Base-by-base conservation (phyloP, 345 rosid species). In the Corymbia maculata region DNA sequence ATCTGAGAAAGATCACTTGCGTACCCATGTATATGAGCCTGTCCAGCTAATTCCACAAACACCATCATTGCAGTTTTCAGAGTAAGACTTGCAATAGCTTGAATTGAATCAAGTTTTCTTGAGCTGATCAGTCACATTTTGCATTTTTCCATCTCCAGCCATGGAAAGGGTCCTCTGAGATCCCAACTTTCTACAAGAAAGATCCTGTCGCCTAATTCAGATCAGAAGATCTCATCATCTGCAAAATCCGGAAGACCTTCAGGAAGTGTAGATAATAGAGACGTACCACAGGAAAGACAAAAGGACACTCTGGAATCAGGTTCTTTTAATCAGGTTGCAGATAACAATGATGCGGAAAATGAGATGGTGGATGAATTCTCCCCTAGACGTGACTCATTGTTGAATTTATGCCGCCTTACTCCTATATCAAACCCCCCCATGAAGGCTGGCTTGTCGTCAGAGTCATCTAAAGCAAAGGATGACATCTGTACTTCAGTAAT, bases 31-130 rank as follows among this genome's bases (percentile, higher is more conserved):
- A 5, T 88, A 88, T 75, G 89, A 93, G 87, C 86, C 88, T 45
- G 87, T 82, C 52, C 89, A 89, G 89, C 89, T 91, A 42, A 91
- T 88, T 24, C 95, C 94, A 47, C n/a, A 87, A 75, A 93, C 96
- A 21, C 95, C 97, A 79, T 90, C 93, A 87, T 87, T 93, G 85
- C 91, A 92, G 52, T 90, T 82, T 87, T 91, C 94, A 53, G 91
- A 91, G 96, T 94, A 90, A 87, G 89, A 85, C 47, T 82, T 85
- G 68, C 64, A 36, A 50, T 59, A 57, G 86, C 87, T 80, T 66
- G 53, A n/a, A 28, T 85, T 68, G 82, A 57, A n/a, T n/a, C 15
- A 13, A 51, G 30, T 87, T 51, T 87, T 88, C 51, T 88, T 80
- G 6, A 88, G 45, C 79, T 50, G 30, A 51, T 55, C 32, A 36